phyloP scores from a whole-genome alignment of 345 rosid genomes.

The Abelmoschus esculentus region DNA sequence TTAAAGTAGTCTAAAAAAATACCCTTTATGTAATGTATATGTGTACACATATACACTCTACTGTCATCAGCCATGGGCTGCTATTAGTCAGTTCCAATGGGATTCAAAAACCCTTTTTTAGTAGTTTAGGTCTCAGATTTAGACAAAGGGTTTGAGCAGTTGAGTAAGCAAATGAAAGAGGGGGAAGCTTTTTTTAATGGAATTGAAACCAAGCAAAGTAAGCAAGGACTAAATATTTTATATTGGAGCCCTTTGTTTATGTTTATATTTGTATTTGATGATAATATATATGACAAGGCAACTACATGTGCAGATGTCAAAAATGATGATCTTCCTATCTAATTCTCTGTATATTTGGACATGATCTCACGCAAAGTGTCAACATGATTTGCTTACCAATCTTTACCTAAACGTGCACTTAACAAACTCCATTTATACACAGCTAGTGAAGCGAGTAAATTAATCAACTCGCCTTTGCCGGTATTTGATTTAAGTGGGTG shows the following conservation, averaged over 20 bases:
- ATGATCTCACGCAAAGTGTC: conserved; percentile 26
- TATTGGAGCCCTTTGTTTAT: background rate
- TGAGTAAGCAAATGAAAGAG: background rate
- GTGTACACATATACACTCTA: background rate
- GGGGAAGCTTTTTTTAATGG: background rate
- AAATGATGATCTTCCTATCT: background rate
- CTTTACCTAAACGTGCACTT: conserved; percentile 33
- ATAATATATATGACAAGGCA: conserved; percentile 12
- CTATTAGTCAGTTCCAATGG: background rate
- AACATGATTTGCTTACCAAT: conserved; percentile 32
- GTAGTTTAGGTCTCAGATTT: background rate
- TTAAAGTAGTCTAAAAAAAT: background rate
- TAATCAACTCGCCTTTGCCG: too few relatives aligned
- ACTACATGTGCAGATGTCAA: conserved; percentile 26
- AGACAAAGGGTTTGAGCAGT: background rate
- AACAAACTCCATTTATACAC: conserved; percentile 22
- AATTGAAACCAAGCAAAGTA: too few relatives aligned
- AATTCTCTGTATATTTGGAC: conserved; percentile 20
- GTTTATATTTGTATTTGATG: too few relatives aligned
- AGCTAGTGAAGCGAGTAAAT: background rate
- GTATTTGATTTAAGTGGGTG: too few relatives aligned
- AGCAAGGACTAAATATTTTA: too few relatives aligned
- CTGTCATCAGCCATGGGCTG: background rate
- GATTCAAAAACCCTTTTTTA: background rate
- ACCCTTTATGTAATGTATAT: background rate